Conservation (phyloP, 441 rosid species). For the Euphorbia celastroides region DNA sequence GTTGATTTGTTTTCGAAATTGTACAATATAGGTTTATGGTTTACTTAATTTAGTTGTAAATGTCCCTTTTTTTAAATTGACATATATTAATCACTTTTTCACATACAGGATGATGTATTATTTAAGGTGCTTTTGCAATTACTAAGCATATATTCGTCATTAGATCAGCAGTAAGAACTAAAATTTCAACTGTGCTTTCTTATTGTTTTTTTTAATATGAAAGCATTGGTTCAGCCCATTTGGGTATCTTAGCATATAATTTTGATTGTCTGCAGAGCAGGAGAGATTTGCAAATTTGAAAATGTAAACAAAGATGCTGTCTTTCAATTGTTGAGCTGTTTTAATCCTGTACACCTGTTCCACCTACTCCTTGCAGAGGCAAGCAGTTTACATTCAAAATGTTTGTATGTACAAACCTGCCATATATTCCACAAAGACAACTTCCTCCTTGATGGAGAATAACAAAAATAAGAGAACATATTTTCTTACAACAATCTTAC, state of each 20-base stretch:
- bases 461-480: too few species aligned
- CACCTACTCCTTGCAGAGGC: constrained; percentile 78
- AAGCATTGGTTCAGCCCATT: constrained; percentile 12
- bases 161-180: constrained; percentile 42
- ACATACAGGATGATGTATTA: constrained; percentile 68
- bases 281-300: constrained; percentile 28
- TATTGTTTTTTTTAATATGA: constrained; percentile 1
- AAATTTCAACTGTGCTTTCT: constrained; percentile 20
- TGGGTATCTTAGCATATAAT: constrained; percentile 15
- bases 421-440: not conserved
- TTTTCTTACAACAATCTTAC: too few species aligned
- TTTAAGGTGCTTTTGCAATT: constrained; percentile 75
- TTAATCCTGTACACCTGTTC: constrained; percentile 65
- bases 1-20: constrained; percentile 10
- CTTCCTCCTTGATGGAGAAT: not conserved
- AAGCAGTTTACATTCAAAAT: constrained; percentile 22
- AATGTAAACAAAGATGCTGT: constrained; percentile 31
- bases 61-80: too few species aligned
- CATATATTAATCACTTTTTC: constrained; percentile 19
- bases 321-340: constrained; percentile 38
- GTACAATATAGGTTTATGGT: not conserved
- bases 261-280: constrained; percentile 30
- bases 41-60: not conserved
- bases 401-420: not conserved
- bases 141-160: constrained; percentile 32